Conservation (phyloP, 352 stramenopile genomes). For the Pythium folliculosum region DNA sequence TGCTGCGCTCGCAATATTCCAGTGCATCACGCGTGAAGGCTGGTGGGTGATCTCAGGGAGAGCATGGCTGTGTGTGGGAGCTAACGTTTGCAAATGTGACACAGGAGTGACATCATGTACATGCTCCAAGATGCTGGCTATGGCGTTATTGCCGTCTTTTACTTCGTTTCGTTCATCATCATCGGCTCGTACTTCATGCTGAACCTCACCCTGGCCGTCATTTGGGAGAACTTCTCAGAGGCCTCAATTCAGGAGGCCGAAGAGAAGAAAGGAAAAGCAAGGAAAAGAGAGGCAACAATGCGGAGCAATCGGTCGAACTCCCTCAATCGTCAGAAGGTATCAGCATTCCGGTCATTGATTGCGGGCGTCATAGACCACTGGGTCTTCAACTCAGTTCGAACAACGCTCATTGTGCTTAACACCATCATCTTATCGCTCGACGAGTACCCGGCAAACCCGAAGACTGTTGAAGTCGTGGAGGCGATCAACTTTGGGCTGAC, state of each 20-base stretch:
- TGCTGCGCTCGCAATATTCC: conserved; percentile 87
- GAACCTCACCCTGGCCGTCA: conserved; percentile 89
- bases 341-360: conserved; percentile 26
- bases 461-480: conserved; percentile 45
- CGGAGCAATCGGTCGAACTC: background rate
- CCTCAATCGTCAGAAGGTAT: background rate
- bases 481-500: conserved; percentile 65
- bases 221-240: conserved; percentile 79
- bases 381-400: conserved; percentile 60
- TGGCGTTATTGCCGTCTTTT: conserved; percentile 54
- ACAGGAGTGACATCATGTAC: conserved; percentile 70
- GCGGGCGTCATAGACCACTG: conserved; percentile 41
- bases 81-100: background rate
- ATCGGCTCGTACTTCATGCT: conserved; percentile 91
- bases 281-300: background rate
- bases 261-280: conserved; percentile 43
- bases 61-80: too few relatives aligned
- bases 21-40: conserved; percentile 90
- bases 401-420: conserved; percentile 78
- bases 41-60: too few relatives aligned
- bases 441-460: conserved; percentile 59
- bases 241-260: conserved; percentile 57
- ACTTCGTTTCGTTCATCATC: conserved; percentile 89
- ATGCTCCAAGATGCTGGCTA: conserved; percentile 57
- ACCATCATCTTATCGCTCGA: conserved; percentile 82